Base-by-base conservation (phyloP, 257 asterid species). In the Apocynum venetum region DNA sequence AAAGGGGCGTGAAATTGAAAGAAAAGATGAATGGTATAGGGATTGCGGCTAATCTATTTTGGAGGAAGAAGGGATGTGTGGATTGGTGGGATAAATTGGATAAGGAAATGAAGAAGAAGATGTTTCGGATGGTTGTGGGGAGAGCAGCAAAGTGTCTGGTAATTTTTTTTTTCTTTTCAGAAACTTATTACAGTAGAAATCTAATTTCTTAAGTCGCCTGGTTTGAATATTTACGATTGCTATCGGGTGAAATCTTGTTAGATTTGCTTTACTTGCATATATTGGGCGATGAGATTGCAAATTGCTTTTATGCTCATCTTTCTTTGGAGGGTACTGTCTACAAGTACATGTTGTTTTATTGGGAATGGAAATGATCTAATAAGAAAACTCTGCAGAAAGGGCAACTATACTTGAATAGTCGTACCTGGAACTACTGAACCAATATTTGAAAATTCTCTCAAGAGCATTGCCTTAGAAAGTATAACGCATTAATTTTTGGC, bases 61-160 rank as follows among this genome's bases (percentile, higher is more conserved):
- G 97, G 99, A 90, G 99, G 96, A 95, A 93, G 90, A 95, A 91
- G 84, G 98, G 98, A 43, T 95, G 97, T 76, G 78, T 93, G 47
- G 98, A 95, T 87, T 95, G 99, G 99, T 93, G 99, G 99, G 89
- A 83, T 81, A 91, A 88, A 80, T 89, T 95, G 89, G 97, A 95
- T 67, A 89, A 76, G 79, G 83, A 86, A 65, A 80, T 80, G 76
- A 91, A 82, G 88, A 87, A 78, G 85, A 90, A 87, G 85, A 81
- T 91, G 80, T 86, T 88, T 74, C 63, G 80, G 61, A 76, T 88
- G 13, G 89, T 83, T 85, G 81, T 95, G 83, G 93, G 92, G 52
- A 95, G 91, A 85, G 91, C 96, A 47, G 89, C 98, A 2, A 92
- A 91, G 71, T 81, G 79, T 35, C 85, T 93, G 98, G 99, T 95